A percentile compares a stretch with the other conserved stretches of the same genome.
Conservation (phyloP, 495 filamentous ascomycete genomes). For the Xylaria telfairii region DNA sequence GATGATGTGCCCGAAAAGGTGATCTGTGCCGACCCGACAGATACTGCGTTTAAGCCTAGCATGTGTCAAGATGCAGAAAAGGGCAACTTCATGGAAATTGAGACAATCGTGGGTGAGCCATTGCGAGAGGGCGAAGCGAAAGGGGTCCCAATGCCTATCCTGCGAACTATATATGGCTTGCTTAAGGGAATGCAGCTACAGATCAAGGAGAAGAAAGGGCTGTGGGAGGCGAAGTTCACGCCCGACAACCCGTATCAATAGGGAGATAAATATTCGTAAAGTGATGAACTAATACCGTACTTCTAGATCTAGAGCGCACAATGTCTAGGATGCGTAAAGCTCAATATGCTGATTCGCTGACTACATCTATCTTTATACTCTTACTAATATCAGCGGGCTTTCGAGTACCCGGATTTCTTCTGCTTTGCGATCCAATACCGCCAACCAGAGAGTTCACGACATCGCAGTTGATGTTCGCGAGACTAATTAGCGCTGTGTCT, state of each 20-base stretch:
- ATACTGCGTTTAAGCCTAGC: slow-evolving; percentile 51
- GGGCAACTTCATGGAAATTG: slow-evolving; percentile 60
- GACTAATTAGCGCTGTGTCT: no score
- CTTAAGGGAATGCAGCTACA: slow-evolving; percentile 51
- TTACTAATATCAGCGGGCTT: no score
- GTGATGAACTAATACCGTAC: not conserved
- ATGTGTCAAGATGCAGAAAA: slow-evolving; percentile 55
- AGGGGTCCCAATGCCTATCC: slow-evolving; percentile 53
- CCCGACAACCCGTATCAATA: slow-evolving; percentile 13
- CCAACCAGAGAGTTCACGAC: no score
- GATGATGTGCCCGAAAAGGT: slow-evolving; percentile 42
- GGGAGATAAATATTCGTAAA: not conserved
- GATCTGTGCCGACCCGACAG: slow-evolving; percentile 46
- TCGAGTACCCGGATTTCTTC: no score
- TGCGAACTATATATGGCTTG: slow-evolving; percentile 50
- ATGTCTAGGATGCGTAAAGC: not conserved
- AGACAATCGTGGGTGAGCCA: slow-evolving; percentile 61
- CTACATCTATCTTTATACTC: no score
- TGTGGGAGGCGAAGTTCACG: slow-evolving; percentile 17
- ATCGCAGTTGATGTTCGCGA: no score
- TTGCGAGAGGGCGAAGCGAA: slow-evolving; percentile 51
- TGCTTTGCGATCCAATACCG: no score
- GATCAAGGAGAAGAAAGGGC: slow-evolving; percentile 43
- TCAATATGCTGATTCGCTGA: no score
- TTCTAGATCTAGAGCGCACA: not conserved